Evolutionary conservation across 2,329 filamentous ascomycete species (phyloP).

Genomic region (Clonostachys chloroleuca): DNA sequence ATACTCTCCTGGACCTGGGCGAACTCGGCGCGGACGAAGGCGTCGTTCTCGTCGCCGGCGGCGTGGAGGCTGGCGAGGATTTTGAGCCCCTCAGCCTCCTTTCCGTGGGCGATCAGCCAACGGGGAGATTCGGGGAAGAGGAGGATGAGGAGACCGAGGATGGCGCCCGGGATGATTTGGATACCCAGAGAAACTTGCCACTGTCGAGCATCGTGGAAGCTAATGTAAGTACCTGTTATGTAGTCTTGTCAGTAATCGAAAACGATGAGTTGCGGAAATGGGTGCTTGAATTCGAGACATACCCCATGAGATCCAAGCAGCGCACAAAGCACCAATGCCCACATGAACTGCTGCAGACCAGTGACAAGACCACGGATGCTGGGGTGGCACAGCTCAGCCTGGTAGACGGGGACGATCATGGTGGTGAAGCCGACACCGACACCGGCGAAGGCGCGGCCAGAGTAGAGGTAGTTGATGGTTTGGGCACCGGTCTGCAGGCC

Average conservation of each 20-base stretch:
- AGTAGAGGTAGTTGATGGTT: conserved; percentile 56
- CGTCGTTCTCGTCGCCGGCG: conserved; percentile 59
- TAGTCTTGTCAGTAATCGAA: conserved; percentile 1
- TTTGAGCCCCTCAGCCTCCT: conserved; percentile 57
- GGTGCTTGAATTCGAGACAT: conserved; percentile 13
- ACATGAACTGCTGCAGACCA: conserved; percentile 80
- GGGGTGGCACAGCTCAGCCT: conserved; percentile 76
- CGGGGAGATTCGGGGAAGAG: conserved; percentile 68
- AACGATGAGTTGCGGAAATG: neutral
- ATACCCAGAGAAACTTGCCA: conserved; percentile 51
- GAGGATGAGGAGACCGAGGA: conserved; percentile 60
- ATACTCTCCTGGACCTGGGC: conserved; percentile 65
- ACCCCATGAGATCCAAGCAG: conserved; percentile 71
- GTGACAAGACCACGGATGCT: conserved; percentile 73
- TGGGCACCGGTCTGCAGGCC: conserved; percentile 67
- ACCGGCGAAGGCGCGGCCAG: conserved; percentile 66
- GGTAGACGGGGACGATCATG: conserved; percentile 57
- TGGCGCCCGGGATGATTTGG: conserved; percentile 63
- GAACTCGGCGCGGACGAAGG: conserved; percentile 70
- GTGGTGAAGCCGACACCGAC: conserved; percentile 42
- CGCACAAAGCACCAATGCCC: conserved; percentile 68
- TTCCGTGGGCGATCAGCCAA: conserved; percentile 72
- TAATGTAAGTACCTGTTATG: conserved; percentile 18
- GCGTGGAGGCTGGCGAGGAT: conserved; percentile 68
- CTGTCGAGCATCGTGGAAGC: conserved; percentile 20